Evolutionary conservation across 257 asterid species (phyloP).

Genomic region (Solanum appendiculatum): DNA sequence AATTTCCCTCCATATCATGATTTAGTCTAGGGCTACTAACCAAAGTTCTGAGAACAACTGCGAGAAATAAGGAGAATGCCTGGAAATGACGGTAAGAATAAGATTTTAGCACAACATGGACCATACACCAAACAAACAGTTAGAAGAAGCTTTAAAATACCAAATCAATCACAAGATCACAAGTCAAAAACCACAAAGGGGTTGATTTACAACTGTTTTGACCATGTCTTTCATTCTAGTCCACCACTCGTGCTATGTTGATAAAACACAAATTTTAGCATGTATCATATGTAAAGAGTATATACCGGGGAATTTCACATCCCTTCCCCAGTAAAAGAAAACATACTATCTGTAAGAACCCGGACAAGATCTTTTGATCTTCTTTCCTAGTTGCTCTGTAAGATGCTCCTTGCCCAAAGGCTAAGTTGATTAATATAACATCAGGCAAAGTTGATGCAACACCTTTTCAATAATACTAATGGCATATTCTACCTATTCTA

Average conservation of each 20-base stretch:
- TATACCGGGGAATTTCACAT: not conserved
- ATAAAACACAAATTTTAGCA: not conserved
- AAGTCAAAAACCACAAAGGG: not conserved
- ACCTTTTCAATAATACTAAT: not conserved
- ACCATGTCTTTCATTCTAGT: not conserved
- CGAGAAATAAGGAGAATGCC: slow-evolving; percentile 53
- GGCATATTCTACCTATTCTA: not conserved
- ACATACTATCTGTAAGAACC: not conserved
- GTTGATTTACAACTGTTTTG: not conserved
- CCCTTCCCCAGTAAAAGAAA: not conserved
- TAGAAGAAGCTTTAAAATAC: not conserved
- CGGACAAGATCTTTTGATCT: not conserved
- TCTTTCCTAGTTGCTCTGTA: not conserved
- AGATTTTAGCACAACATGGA: not conserved
- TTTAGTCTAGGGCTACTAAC: slow-evolving; percentile 38
- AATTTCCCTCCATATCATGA: slow-evolving; percentile 43
- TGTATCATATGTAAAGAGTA: not conserved
- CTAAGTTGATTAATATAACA: not conserved
- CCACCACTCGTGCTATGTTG: not conserved
- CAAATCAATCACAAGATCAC: not conserved
- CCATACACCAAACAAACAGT: not conserved
- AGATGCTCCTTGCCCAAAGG: not conserved
- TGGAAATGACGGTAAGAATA: slow-evolving; percentile 21
- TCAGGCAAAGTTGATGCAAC: not conserved
- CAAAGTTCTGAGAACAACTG: slow-evolving; percentile 57